Evolutionary conservation across 78 protist species (phyloP).

Genomic region (Pigoraptor vietnamica): DNA sequence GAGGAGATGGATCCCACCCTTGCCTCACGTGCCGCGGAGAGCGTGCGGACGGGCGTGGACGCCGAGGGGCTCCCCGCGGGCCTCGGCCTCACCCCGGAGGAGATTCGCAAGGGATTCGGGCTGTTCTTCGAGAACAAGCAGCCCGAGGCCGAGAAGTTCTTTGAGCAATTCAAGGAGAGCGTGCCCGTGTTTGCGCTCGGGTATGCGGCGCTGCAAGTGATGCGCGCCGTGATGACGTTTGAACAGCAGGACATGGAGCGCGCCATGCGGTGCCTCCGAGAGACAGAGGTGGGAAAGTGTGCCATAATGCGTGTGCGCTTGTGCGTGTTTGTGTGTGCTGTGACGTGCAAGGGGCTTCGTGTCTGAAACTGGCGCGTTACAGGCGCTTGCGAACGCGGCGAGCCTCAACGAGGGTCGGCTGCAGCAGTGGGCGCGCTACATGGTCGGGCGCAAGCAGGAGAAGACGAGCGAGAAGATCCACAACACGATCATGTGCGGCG

Average conservation of each 20-base stretch:
- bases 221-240: background rate
- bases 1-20: too few species aligned
- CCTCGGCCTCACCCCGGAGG: background rate
- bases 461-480: background rate
- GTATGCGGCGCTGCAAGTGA: background rate
- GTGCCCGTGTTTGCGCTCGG: background rate
- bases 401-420: background rate
- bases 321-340: too few species aligned
- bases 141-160: background rate
- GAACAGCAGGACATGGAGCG: background rate
- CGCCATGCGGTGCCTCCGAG: background rate
- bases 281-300: too few species aligned
- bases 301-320: too few species aligned
- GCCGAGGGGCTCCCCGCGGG: too few species aligned
- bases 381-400: background rate
- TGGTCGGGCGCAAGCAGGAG: background rate
- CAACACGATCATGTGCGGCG: background rate
- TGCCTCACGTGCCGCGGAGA: too few species aligned
- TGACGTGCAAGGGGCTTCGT: too few species aligned
- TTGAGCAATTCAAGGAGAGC: background rate
- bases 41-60: too few species aligned
- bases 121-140: background rate
- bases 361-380: too few species aligned
- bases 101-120: background rate
- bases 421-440: background rate